Evolutionary conservation across 2,329 filamentous ascomycete genomes (phyloP), one percentile per base, ranked within the genome.

Genomic region (Mycogone perniciosa): DNA sequence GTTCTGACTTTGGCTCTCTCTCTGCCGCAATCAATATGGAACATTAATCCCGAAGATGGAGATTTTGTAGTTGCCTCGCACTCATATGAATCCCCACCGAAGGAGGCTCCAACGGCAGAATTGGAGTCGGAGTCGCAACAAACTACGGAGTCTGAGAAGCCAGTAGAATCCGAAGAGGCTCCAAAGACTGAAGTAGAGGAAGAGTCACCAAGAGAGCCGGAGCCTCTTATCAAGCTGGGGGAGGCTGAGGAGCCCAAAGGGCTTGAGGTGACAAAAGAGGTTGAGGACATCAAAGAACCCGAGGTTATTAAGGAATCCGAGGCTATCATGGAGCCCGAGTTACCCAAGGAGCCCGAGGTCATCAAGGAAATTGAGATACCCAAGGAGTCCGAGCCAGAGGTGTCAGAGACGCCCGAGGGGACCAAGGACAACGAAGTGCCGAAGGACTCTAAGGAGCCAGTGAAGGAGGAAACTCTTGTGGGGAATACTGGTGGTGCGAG

Each of bases 11-110:
- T 51, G 3, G 63, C 66, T 3, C 62, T 82, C 53, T 75, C 73
- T 0, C 61, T 67, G 29, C 69, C 76, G 1, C 67, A 72, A 35
- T 77, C 73, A 0, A 57, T 78, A 33, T 83, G 74, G 66, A 76
- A 75, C 46, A 75, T 82, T 50, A 74, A 77, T 40, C 67, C 72
- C 7, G 71, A 80, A 27, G 71, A 76, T 56, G 73, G 76, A 31
- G 66, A 69, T 6, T 58, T 80, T 9, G 51, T 56, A 3, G 60
- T 67, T 6, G 53, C 44, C 5, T 46, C 48, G 20, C 48, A 54
- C 27, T n/a, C 50, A 7, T 44, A 46, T 11, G 55, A 57, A 6
- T 37, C 27, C 7, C 48, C 50, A 27, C 26, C 34, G 5, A 51
- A 54, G 27, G 52, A 54, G 39, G 31, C 31, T 13, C 10, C 47